Conservation (phyloP, 371 early-diverging fungal genomes). For the Dichotomocladium elegans region DNA sequence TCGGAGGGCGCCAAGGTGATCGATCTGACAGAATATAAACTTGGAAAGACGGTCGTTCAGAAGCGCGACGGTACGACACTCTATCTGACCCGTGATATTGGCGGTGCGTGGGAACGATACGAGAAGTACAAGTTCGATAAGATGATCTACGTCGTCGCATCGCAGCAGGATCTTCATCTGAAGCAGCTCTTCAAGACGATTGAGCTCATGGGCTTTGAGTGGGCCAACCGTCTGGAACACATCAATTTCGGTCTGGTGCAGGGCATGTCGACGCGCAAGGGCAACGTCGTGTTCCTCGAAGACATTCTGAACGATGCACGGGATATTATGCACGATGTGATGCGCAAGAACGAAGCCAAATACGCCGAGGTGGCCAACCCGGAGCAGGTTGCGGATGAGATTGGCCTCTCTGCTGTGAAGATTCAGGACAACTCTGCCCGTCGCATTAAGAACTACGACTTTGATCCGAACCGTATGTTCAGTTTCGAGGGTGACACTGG, state of each 20-base stretch:
- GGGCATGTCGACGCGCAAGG: constrained; percentile 98
- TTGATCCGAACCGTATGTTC: constrained; percentile 95
- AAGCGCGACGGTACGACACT: constrained; percentile 97
- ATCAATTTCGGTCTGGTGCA: constrained; percentile 97
- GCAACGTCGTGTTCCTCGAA: constrained; percentile 97
- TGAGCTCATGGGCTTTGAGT: constrained; percentile 74
- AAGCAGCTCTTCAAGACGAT: constrained; percentile 96
- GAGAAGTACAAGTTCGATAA: constrained; percentile 90
- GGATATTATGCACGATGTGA: constrained; percentile 91
- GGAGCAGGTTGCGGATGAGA: constrained; percentile 73
- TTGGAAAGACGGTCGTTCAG: constrained; percentile 84
- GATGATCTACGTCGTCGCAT: constrained; percentile 95
- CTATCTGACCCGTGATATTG: constrained; percentile 98
- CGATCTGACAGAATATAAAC: constrained; percentile 80
- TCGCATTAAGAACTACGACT: constrained; percentile 97
- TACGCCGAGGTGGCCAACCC: constrained; percentile 86
- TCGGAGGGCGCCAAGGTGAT: constrained; percentile 88
- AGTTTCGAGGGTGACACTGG: constrained; percentile 99
- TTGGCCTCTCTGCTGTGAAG: constrained; percentile 90
- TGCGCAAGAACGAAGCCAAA: constrained; percentile 87
- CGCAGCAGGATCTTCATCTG: constrained; percentile 95
- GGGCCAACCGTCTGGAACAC: constrained; percentile 76
- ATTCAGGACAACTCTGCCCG: constrained; percentile 96
- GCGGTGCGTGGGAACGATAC: constrained; percentile 94
- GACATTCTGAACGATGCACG: constrained; percentile 94